Conservation (phyloP, 2,329 filamentous ascomycete species). For the Coniochaeta sp. region DNA sequence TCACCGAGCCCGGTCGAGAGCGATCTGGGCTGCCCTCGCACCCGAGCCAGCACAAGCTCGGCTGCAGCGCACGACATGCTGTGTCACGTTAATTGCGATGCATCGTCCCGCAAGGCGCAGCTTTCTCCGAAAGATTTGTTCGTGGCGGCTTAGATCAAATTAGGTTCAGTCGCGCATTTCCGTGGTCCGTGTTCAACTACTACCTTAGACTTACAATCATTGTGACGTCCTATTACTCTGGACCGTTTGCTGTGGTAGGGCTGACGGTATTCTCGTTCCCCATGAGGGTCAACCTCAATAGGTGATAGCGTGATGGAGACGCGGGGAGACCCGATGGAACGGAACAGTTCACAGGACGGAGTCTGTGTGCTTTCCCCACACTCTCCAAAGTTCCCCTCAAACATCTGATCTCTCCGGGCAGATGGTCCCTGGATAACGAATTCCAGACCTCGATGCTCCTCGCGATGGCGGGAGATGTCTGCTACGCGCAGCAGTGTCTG, state of each 20-base stretch:
- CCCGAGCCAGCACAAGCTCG: not conserved
- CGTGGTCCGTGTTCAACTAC: not conserved
- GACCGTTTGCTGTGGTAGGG: not conserved
- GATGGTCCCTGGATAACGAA: not conserved
- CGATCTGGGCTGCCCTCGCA: not conserved
- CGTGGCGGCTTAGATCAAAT: too few species aligned
- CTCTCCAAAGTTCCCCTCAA: not conserved
- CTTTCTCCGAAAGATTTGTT: too few species aligned
- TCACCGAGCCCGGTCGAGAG: not conserved
- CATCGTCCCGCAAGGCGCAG: not conserved
- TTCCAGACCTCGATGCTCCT: not conserved
- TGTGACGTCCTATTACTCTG: not conserved
- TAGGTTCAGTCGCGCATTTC: not conserved
- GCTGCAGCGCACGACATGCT: not conserved
- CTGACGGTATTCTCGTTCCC: not conserved
- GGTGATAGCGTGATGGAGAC: not conserved
- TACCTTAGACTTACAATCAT: too few species aligned
- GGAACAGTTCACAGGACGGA: not conserved
- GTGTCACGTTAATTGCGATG: not conserved
- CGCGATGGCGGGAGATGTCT: not conserved
- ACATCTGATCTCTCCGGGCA: not conserved
- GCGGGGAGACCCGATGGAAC: not conserved
- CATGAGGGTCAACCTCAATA: not conserved
- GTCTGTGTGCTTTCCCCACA: not conserved
- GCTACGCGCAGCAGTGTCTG: not conserved